phyloP scores from a whole-genome alignment of 2,329 filamentous ascomycete species.

The Neurospora sp. region DNA sequence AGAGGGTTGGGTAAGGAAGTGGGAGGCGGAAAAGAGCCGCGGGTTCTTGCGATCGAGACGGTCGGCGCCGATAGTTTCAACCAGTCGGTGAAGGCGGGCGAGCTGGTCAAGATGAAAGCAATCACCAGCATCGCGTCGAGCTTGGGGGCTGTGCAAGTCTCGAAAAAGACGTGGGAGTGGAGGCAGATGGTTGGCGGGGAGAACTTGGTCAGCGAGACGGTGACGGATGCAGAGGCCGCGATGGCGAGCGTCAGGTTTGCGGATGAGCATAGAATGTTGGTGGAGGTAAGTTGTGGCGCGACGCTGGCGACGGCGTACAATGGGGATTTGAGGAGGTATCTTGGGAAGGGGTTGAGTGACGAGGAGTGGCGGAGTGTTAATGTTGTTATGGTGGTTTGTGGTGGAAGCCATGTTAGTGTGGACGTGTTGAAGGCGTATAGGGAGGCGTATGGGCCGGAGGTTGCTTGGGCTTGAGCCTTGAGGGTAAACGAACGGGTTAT shows the following conservation, averaged over 20 bases:
- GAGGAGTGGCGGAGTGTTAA: slow-evolving; percentile 56
- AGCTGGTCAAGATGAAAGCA: slow-evolving; percentile 50
- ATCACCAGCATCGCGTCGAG: slow-evolving; percentile 66
- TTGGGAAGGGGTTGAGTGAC: slow-evolving; percentile 42
- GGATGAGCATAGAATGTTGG: slow-evolving; percentile 70
- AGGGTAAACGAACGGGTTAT: not conserved
- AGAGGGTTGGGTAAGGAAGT: slow-evolving; percentile 1
- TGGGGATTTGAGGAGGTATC: slow-evolving; percentile 47
- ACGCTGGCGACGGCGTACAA: slow-evolving; percentile 61
- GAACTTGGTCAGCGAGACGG: slow-evolving; percentile 45
- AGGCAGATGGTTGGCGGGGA: slow-evolving; percentile 32
- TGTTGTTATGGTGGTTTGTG: slow-evolving; percentile 78
- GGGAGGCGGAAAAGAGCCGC: slow-evolving; percentile 18
- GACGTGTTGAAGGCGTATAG: slow-evolving; percentile 50
- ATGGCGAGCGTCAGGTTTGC: slow-evolving; percentile 66
- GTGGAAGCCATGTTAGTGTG: slow-evolving; percentile 58
- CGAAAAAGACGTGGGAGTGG: slow-evolving; percentile 47
- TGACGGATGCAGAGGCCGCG: slow-evolving; percentile 70
- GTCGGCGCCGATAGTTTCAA: slow-evolving; percentile 57
- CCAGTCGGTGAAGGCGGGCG: slow-evolving; percentile 40
- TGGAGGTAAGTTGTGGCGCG: slow-evolving; percentile 80
- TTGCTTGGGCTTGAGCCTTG: slow-evolving; percentile 9
- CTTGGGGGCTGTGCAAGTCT: slow-evolving; percentile 59
- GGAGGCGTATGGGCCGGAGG: slow-evolving; percentile 28
- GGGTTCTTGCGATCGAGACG: slow-evolving; percentile 64